A percentile compares a stretch with the other conserved stretches of the same genome.
phyloP scores from a whole-genome alignment of 1,284 basidiomycete species.

The Mycena sp. region DNA sequence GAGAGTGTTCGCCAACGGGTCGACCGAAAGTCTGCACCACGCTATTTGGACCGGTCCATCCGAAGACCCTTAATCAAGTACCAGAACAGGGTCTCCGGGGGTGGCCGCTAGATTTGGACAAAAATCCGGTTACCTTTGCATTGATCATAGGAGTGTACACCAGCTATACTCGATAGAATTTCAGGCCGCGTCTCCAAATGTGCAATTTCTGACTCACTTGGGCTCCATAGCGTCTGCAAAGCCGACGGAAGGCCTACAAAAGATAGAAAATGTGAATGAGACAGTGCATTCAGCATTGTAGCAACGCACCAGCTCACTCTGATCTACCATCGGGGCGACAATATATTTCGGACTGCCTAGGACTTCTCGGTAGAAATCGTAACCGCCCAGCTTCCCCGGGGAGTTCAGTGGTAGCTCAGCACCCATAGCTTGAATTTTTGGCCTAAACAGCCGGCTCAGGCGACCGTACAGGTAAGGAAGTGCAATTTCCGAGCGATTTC shows the following conservation, averaged over 20 bases:
- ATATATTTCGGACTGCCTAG: conserved; percentile 88
- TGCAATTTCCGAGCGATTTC: not conserved
- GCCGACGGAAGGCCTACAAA: conserved; percentile 85
- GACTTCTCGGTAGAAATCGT: conserved; percentile 82
- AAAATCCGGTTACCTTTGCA: conserved; percentile 67
- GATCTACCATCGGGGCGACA: conserved; percentile 98
- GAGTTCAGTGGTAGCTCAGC: not conserved
- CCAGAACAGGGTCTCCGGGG: too few relatives aligned
- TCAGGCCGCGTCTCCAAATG: not conserved
- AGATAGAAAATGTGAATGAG: conserved; percentile 6
- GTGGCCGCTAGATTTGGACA: too few relatives aligned
- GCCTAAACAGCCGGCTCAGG: conserved; percentile 3
- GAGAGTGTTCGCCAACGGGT: too few relatives aligned
- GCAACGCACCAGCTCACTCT: conserved; percentile 87
- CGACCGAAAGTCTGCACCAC: too few relatives aligned
- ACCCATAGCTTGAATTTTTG: not conserved
- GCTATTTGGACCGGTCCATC: too few relatives aligned
- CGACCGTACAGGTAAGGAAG: not conserved
- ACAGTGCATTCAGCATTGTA: not conserved
- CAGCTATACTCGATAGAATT: conserved; percentile 56
- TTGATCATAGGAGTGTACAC: conserved; percentile 99
- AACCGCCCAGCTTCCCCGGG: conserved; percentile 72
- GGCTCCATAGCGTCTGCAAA: conserved; percentile 89
- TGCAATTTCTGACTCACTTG: conserved; percentile 56
- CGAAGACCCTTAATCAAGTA: too few relatives aligned